These are phyloP conservation scores for Skeletonema menzelii DNA, from an alignment of 108 stramenopile genomes.

Conservation along the genomic window DNA sequence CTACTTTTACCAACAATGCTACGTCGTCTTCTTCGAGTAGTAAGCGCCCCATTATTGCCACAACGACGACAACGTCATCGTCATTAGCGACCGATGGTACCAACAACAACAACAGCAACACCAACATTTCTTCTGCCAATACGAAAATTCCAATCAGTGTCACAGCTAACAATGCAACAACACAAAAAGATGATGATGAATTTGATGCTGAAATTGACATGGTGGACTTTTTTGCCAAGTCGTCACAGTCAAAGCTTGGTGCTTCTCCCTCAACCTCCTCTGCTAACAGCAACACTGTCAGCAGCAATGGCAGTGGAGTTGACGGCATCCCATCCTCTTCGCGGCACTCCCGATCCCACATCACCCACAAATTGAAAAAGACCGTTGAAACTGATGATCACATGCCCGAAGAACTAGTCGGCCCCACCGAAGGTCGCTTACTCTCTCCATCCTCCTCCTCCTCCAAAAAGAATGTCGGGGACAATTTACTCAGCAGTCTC, in stretches of 20 bases:
- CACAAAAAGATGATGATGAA: slow-evolving; percentile 37
- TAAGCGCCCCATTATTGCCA: not conserved
- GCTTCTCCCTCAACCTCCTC: not conserved
- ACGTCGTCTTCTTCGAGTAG: not conserved
- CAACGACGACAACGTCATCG: not conserved
- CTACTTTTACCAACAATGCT: not conserved
- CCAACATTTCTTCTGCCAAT: slow-evolving; percentile 11
- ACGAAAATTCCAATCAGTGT: slow-evolving; percentile 28
- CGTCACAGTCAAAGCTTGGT: slow-evolving; percentile 10
- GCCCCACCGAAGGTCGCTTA: not conserved
- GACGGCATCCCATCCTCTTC: not conserved
- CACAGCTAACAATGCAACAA: not conserved
- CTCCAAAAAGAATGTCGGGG: slow-evolving; percentile 4
- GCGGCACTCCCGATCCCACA: not conserved
- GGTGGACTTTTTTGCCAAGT: slow-evolving; percentile 42
- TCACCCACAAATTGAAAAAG: not conserved
- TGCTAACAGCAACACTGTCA: not conserved
- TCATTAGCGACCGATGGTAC: not conserved
- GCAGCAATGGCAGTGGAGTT: not conserved
- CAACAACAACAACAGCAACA: not conserved
- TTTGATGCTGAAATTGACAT: slow-evolving; percentile 50
- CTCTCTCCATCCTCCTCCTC: not conserved
- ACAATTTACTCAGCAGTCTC: slow-evolving; percentile 62
- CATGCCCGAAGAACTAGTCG: slow-evolving; percentile 38
- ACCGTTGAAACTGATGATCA: slow-evolving; percentile 25